Evolutionary conservation across 257 asterid genomes (phyloP).

Genomic region (Solanum acaule): DNA sequence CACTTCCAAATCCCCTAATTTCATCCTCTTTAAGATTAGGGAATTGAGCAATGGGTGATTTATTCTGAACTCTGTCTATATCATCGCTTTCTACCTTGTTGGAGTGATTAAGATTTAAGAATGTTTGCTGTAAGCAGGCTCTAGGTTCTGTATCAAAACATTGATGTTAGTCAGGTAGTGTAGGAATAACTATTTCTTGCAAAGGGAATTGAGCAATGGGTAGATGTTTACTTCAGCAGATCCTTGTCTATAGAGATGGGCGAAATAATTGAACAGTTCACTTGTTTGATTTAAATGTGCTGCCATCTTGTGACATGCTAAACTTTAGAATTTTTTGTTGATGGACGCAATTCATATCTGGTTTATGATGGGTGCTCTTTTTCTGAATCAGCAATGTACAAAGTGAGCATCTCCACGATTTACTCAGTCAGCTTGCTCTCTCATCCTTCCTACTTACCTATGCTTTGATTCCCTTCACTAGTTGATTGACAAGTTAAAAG

Average conservation of each 20-base stretch:
- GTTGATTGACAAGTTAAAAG: neutral
- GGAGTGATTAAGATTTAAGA: neutral
- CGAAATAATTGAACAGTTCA: neutral
- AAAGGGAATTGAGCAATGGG: neutral
- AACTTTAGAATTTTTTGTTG: neutral
- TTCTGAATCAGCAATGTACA: neutral
- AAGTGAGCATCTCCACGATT: neutral
- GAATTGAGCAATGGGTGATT: neutral
- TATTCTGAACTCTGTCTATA: neutral
- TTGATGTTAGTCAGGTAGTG: neutral
- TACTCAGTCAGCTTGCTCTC: neutral
- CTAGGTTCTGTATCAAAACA: neutral
- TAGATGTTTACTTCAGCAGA: neutral
- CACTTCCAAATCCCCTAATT: neutral
- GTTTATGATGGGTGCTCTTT: neutral
- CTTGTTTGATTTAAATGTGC: neutral
- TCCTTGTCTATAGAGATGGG: neutral
- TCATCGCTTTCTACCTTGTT: neutral
- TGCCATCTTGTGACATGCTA: neutral
- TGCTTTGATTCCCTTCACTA: neutral
- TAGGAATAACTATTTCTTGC: neutral
- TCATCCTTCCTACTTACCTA: neutral
- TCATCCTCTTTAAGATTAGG: neutral
- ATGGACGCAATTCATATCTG: neutral
- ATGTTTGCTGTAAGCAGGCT: neutral